Base-by-base conservation (phyloP, 805 yeast genomes). In the Blastobotrys americana region DNA sequence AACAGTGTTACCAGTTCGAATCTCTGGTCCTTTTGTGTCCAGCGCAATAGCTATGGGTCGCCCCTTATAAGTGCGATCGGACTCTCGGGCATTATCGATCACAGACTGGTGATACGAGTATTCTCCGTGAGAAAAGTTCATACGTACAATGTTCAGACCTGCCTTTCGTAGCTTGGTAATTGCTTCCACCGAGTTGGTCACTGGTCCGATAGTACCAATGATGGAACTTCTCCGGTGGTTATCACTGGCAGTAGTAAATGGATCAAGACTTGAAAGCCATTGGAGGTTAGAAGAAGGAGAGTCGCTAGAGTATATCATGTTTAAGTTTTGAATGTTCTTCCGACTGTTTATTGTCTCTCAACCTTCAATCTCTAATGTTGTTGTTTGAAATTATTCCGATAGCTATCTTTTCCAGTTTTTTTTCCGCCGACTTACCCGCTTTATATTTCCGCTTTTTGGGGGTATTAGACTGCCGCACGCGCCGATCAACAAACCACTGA, bases 1-100 rank as follows among this genome's bases (percentile, higher is more conserved):
- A 53, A 70, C 67, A 59, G 98, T 93, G 68, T 88, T 80, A 70
- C 98, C 98, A 48, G 98, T 90, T 80, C 98, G 86, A 74, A 93
- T 93, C 74, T 93, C 98, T 53, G 98, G 98, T 59, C 98, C 98
- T 79, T 93, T 93, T 69, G 97, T 93, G 70, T 93, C 98, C 60
- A 93, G 80, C 55, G 98, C 98, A 70, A 93, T 89, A 51, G 96
- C 97, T 62, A 93, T 77, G 45, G 97, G 98, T 74, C 97, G 86
- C 64, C 97, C 97, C 55, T 84, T 79, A 70, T 82, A 88, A 46
- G 83, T 67, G 68, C 80, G 81, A 71, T 85, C 96, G 54, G 97
- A 88, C 70, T 87, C 81, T 72, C 95, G 84, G 59, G 97, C 87
- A 65, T 93, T 90, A 78, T 90, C 97, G 68, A 93, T 74, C 61